Evolutionary conservation across 2,329 filamentous ascomycete genomes (phyloP).

Genomic region (Alternaria infectoria): DNA sequence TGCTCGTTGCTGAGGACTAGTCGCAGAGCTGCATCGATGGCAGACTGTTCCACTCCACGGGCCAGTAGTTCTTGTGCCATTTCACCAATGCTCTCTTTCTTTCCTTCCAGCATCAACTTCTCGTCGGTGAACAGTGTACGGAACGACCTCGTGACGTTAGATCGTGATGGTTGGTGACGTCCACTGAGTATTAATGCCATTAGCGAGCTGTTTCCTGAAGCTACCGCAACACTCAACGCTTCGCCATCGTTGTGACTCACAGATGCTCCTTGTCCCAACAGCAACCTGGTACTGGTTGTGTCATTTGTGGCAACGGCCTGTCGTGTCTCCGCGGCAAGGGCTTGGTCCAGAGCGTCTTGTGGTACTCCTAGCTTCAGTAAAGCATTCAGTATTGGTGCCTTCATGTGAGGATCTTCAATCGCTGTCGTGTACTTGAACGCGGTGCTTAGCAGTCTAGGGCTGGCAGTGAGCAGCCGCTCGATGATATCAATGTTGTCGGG

Average conservation of each 20-base stretch:
- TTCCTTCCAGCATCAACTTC: background rate
- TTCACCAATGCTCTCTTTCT: slow-evolving; percentile 1
- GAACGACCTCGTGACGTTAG: slow-evolving; percentile 37
- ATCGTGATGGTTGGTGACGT: slow-evolving; percentile 33
- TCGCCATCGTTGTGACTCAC: slow-evolving; percentile 62
- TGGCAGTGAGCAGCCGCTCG: slow-evolving; percentile 31
- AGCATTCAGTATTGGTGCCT: slow-evolving; percentile 32
- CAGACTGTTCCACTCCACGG: slow-evolving; percentile 35
- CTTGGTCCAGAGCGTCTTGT: slow-evolving; percentile 38
- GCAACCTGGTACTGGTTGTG: slow-evolving; percentile 32
- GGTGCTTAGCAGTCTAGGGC: slow-evolving; percentile 27
- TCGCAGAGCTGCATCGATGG: slow-evolving; percentile 36
- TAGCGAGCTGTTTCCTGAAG: slow-evolving; percentile 58
- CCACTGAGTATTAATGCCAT: slow-evolving; percentile 58
- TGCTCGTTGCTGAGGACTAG: slow-evolving; percentile 23
- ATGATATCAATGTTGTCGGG: slow-evolving; percentile 41
- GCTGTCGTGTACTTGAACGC: slow-evolving; percentile 37
- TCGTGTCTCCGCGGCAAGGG: slow-evolving; percentile 34
- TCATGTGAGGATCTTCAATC: slow-evolving; percentile 28
- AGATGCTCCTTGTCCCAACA: slow-evolving; percentile 42
- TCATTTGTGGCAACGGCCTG: slow-evolving; percentile 27
- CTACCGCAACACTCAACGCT: slow-evolving; percentile 61
- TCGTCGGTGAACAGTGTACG: slow-evolving; percentile 32
- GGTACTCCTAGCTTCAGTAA: slow-evolving; percentile 36
- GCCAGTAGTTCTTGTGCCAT: slow-evolving; percentile 35